A percentile compares a stretch with the other conserved stretches of the same genome.
Evolutionary conservation across 2,329 filamentous ascomycete genomes (phyloP).

Genomic region (Paraphaeosphaeria sporulosa): DNA sequence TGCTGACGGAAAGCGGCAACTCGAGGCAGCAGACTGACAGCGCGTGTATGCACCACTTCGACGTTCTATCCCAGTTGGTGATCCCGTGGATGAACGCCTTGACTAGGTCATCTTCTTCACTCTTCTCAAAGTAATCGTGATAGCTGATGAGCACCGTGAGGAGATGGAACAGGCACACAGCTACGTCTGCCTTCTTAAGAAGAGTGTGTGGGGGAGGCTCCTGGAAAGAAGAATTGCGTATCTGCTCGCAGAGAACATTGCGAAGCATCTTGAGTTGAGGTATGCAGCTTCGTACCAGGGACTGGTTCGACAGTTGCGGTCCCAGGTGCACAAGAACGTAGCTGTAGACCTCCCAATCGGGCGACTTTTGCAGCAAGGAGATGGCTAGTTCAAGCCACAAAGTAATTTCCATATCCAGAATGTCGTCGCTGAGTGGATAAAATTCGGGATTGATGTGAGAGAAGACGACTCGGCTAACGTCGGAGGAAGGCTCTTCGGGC

Average conservation of each 20-base stretch:
- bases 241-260: constrained; percentile 79
- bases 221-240: constrained; percentile 77
- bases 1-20: constrained; percentile 84
- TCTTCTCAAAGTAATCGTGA: constrained; percentile 81
- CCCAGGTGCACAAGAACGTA: constrained; percentile 87
- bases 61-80: constrained; percentile 82
- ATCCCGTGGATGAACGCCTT: constrained; percentile 87
- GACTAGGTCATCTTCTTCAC: constrained; percentile 89
- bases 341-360: constrained; percentile 92
- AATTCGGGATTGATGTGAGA: constrained; percentile 54
- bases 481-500: constrained; percentile 60
- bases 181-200: constrained; percentile 85
- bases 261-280: constrained; percentile 79
- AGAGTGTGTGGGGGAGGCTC: constrained; percentile 83
- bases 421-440: constrained; percentile 44
- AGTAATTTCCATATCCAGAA: constrained; percentile 58
- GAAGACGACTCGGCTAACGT: constrained; percentile 60
- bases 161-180: constrained; percentile 85
- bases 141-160: constrained; percentile 91
- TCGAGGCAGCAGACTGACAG: constrained; percentile 95
- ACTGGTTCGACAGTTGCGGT: constrained; percentile 88
- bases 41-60: constrained; percentile 92
- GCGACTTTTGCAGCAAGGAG: constrained; percentile 74
- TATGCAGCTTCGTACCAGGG: constrained; percentile 78
- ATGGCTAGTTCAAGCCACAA: constrained; percentile 80